These are phyloP conservation scores for Torulaspora franciscae DNA, from an alignment of 805 yeast species.

Conservation along the genomic window DNA sequence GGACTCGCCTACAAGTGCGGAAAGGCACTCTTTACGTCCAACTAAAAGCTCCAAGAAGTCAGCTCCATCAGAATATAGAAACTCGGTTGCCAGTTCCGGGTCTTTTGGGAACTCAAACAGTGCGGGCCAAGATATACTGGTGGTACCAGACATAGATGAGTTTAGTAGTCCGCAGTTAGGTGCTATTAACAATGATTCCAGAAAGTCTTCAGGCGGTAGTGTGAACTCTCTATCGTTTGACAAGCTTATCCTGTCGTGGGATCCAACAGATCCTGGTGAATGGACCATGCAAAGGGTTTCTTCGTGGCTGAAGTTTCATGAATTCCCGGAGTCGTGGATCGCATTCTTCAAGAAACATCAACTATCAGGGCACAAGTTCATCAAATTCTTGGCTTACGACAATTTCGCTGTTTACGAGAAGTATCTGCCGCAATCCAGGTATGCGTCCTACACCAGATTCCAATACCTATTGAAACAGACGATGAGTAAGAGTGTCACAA, in stretches of 20 bases:
- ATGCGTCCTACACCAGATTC: conserved; percentile 52
- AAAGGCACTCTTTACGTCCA: conserved; percentile 10
- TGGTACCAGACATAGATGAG: conserved; percentile 3
- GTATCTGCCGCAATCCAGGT: conserved; percentile 42
- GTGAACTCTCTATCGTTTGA: conserved; percentile 25
- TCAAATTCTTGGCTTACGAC: conserved; percentile 64
- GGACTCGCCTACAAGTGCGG: conserved; percentile 10
- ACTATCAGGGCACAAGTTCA: conserved; percentile 57
- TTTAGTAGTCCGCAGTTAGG: not conserved
- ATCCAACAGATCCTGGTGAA: conserved; percentile 49
- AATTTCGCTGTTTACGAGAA: conserved; percentile 43
- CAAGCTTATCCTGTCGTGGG: conserved; percentile 41
- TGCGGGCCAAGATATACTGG: not conserved
- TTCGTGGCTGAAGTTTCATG: conserved; percentile 62
- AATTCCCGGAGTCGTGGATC: conserved; percentile 73
- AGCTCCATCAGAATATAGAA: conserved; percentile 1
- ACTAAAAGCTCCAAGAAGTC: conserved; percentile 5
- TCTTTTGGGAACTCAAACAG: conserved; percentile 4
- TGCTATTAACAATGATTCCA: conserved; percentile 11
- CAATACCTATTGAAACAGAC: conserved; percentile 50
- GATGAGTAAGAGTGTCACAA: conserved; percentile 32
- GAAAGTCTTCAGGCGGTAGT: conserved; percentile 29
- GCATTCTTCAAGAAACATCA: conserved; percentile 53
- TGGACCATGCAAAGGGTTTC: conserved; percentile 71
- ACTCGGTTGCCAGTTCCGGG: conserved; percentile 6